phyloP scores from a whole-genome alignment of 768 basidiomycete species.

The Calocybe indica region DNA sequence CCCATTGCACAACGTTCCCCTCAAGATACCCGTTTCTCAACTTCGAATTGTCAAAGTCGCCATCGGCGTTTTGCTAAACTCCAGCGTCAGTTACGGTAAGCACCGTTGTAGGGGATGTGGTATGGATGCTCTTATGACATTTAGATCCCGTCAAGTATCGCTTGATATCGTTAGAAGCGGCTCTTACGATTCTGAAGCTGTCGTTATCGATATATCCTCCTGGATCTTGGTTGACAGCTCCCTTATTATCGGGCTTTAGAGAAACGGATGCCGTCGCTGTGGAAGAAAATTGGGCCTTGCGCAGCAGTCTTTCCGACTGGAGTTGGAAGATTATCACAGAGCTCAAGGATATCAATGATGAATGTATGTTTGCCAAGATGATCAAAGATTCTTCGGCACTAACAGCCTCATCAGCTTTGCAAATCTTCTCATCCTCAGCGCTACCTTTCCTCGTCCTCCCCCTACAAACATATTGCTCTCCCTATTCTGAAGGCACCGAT shows the following conservation, averaged over 20 bases:
- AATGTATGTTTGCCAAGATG: too few relatives aligned
- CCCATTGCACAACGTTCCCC: slow-evolving; percentile 28
- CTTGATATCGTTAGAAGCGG: slow-evolving; percentile 64
- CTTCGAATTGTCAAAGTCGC: slow-evolving; percentile 72
- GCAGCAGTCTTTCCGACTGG: slow-evolving; percentile 66
- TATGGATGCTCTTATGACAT: slow-evolving; percentile 1
- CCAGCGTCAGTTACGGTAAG: slow-evolving; percentile 71
- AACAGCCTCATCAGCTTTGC: slow-evolving; percentile 31
- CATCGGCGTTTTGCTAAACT: slow-evolving; percentile 75
- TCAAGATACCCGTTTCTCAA: slow-evolving; percentile 52
- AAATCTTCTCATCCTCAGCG: slow-evolving; percentile 55
- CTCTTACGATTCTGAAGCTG: slow-evolving; percentile 61
- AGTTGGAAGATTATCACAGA: slow-evolving; percentile 72
- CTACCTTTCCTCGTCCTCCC: slow-evolving; percentile 58
- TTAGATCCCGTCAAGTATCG: slow-evolving; percentile 67
- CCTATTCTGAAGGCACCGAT: slow-evolving; percentile 31
- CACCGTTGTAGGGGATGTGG: background rate
- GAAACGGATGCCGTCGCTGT: slow-evolving; percentile 14
- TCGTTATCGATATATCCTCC: slow-evolving; percentile 70
- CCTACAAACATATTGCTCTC: slow-evolving; percentile 56
- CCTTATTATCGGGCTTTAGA: slow-evolving; percentile 7
- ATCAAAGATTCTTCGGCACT: slow-evolving; percentile 39
- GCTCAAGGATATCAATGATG: slow-evolving; percentile 62
- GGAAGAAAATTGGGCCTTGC: slow-evolving; percentile 59
- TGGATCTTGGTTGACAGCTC: slow-evolving; percentile 46